These are phyloP conservation scores for Boechera retrofracta DNA, from an alignment of 345 rosid genomes.

Conservation along the genomic window DNA sequence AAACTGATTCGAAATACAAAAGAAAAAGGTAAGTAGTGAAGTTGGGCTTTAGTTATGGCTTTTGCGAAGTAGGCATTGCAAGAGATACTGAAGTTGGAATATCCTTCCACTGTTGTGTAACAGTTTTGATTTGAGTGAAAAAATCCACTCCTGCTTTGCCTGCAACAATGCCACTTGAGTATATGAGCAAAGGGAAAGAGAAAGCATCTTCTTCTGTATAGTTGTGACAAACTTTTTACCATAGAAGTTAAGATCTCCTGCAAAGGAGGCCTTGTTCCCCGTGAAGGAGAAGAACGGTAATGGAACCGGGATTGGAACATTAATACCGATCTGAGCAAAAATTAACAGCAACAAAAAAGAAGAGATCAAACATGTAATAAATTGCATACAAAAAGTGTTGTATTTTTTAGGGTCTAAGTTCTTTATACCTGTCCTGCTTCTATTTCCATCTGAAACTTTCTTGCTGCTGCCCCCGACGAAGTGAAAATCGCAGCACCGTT, in stretches of 20 bases:
- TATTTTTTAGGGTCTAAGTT: not conserved
- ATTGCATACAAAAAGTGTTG: not conserved
- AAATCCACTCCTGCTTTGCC: conserved; percentile 97
- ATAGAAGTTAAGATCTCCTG: conserved; percentile 95
- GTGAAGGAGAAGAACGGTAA: conserved; percentile 97
- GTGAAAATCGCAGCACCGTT: conserved; percentile 96
- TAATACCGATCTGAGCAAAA: conserved; percentile 75
- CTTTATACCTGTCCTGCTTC: conserved; percentile 90
- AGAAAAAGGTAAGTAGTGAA: not conserved
- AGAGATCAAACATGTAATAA: conserved; percentile 13
- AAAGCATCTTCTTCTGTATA: conserved; percentile 1
- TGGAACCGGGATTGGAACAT: conserved; percentile 97
- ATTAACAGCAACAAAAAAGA: conserved; percentile 11
- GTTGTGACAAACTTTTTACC: conserved; percentile 52
- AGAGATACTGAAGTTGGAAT: conserved; percentile 78
- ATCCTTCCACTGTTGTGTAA: conserved; percentile 98
- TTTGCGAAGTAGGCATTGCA: conserved; percentile 98
- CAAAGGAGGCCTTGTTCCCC: conserved; percentile 91
- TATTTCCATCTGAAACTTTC: conserved; percentile 92
- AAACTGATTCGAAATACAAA: not conserved
- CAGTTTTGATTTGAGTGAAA: conserved; percentile 89
- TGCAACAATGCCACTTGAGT: conserved; percentile 41
- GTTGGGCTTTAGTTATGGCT: conserved; percentile 36
- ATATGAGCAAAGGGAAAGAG: conserved; percentile 4
- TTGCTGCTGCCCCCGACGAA: conserved; percentile 86